Percentiles rank a stretch among this genome's conserved stretches.
Conservation (phyloP, 2,329 filamentous ascomycete genomes). For the Raffaelea arxii region DNA sequence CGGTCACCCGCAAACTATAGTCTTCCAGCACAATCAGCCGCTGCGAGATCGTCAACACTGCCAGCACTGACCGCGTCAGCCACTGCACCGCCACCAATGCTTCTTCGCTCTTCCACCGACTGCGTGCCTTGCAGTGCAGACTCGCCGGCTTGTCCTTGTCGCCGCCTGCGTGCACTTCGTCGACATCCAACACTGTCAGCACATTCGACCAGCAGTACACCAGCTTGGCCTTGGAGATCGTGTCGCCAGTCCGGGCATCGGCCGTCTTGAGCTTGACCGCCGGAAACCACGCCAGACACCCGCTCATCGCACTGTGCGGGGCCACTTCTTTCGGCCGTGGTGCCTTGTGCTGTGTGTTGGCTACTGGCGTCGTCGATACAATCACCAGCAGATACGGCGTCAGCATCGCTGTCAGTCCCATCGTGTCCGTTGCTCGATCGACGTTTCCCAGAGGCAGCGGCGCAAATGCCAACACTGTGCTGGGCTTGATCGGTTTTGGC, state of each 20-base stretch:
- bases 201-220: conserved; percentile 99
- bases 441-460: conserved; percentile 89
- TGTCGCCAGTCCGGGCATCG: conserved; percentile 55
- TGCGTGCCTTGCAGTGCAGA: conserved; percentile 72
- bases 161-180: conserved; percentile 52
- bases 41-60: conserved; percentile 88
- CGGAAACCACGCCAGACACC: conserved; percentile 94
- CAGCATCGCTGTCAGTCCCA: conserved; percentile 89
- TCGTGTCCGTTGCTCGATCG: conserved; percentile 73
- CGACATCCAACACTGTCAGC: conserved; percentile 84
- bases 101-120: conserved; percentile 87
- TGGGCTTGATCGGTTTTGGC: conserved; percentile 71
- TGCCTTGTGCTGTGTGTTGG: conserved; percentile 93
- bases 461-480: conserved; percentile 86
- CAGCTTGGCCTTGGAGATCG: conserved; percentile 72
- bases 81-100: conserved; percentile 94
- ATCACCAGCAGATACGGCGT: conserved; percentile 94
- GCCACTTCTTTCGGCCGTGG: conserved; percentile 83
- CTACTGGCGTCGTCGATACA: conserved; percentile 91
- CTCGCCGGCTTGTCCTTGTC: conserved; percentile 69
- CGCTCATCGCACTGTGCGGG: conserved; percentile 84
- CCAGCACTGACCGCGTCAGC: conserved; percentile 87
- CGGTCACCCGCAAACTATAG: conserved; percentile 71
- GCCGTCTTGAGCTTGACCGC: conserved; percentile 81
- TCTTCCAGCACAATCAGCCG: conserved; percentile 89